Base-by-base conservation (phyloP, 2,329 filamentous ascomycete genomes). In the Ceratocystis variospora region DNA sequence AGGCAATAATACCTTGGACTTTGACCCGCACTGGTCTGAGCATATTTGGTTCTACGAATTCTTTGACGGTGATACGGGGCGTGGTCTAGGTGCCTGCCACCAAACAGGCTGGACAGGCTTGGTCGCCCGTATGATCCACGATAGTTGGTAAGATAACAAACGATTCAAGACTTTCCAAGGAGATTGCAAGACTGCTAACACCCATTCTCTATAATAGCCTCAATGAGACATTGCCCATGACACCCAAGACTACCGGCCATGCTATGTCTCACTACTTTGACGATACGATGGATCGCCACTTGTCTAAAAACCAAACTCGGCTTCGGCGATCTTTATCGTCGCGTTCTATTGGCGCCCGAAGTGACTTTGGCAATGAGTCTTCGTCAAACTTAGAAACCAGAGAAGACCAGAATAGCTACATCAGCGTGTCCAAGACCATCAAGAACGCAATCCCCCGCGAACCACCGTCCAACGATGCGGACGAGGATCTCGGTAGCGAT, bases 61-160 rank as follows among this genome's bases (percentile, higher is more conserved):
- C 80, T 97, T 97, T 73, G 93, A 97, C 73, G 93, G 91, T 48
- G 92, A 97, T 74, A 87, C 81, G 63, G 93, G 93, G 15, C 87
- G 91, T 70, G 93, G 94, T 17, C 82, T 97, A 0, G 93, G 93
- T 67, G 90, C 93, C 46, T 93, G 87, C 61, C 94, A 97, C 76
- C 94, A 97, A 76, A 96, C 90, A 73, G 93, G 93, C 62, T 97
- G 94, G 93, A 96, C 93, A 46, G 93, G 93, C 28, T 77, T 97
- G 70, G 91, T 97, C 74, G 93, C 93, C 31, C 92, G 95, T 76
- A 89, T 97, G 84, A 97, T 97, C 68, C 93, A 97, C 72, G 94
- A 97, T 73, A 96, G 93, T 71, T 93, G 92, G 89, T 94, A 86
- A 79, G 87, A 77, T 70, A 44, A 57, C n/a, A 7, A 55, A 25